Evolutionary conservation across 169 alveolate species (phyloP).

Genomic region (Cryptosporidium baileyi): DNA sequence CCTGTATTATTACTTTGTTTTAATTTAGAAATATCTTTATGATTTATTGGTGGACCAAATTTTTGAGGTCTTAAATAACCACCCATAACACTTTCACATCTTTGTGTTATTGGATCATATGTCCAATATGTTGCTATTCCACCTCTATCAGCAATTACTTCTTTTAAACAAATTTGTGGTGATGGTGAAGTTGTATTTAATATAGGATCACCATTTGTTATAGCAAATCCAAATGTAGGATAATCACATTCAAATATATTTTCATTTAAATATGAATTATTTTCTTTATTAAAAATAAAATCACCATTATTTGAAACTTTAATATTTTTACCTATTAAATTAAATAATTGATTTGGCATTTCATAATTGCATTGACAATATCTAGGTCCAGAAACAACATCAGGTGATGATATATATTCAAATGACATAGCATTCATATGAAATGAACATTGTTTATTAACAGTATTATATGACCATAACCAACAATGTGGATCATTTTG

Average conservation of each 20-base stretch:
- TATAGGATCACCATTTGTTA: slow-evolving; percentile 46
- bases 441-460: slow-evolving; percentile 51
- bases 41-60: slow-evolving; percentile 44
- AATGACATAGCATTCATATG: slow-evolving; percentile 69
- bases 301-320: not conserved
- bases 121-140: slow-evolving; percentile 68
- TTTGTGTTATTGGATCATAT: slow-evolving; percentile 58
- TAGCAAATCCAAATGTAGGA: slow-evolving; percentile 66
- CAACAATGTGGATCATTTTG: slow-evolving; percentile 68
- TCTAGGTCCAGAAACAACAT: slow-evolving; percentile 70
- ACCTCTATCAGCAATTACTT: slow-evolving; percentile 54
- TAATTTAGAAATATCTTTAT: not conserved
- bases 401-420: slow-evolving; percentile 40
- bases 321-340: slow-evolving; percentile 41
- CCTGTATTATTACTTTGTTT: not conserved
- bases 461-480: slow-evolving; percentile 67
- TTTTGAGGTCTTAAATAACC: slow-evolving; percentile 67
- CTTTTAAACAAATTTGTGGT: slow-evolving; percentile 49
- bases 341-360: slow-evolving; percentile 56
- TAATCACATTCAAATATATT: slow-evolving; percentile 37
- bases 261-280: not conserved
- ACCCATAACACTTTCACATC: slow-evolving; percentile 63
- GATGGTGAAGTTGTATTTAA: slow-evolving; percentile 62
- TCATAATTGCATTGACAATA: slow-evolving; percentile 67
- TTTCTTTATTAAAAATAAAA: not conserved